Percentiles rank a stretch among this genome's conserved stretches.
phyloP scores from a whole-genome alignment of 352 stramenopile species.

The Phytophthora pisi region DNA sequence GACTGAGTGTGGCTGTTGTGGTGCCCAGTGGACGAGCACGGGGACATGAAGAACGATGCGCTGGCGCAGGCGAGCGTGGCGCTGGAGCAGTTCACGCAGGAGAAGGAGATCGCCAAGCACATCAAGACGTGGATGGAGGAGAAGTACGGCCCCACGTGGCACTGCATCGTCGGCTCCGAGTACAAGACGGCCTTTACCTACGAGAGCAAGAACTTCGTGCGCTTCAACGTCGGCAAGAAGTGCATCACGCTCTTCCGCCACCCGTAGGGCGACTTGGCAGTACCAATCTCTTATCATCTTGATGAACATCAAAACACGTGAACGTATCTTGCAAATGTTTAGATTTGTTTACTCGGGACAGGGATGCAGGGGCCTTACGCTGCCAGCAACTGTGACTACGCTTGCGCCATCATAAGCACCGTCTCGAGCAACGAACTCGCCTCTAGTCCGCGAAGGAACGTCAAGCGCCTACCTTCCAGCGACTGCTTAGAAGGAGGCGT shows the following conservation, averaged over 20 bases:
- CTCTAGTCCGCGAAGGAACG: slow-evolving; percentile 8
- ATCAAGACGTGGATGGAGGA: slow-evolving; percentile 79
- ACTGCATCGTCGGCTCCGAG: slow-evolving; percentile 78
- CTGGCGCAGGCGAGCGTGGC: slow-evolving; percentile 66
- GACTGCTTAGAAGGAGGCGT: slow-evolving; percentile 88
- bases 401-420: slow-evolving; percentile 16
- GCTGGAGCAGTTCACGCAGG: slow-evolving; percentile 78
- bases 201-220: slow-evolving; percentile 87
- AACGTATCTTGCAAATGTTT: slow-evolving; percentile 28
- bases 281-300: neutral
- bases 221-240: slow-evolving; percentile 87
- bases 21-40: slow-evolving; percentile 77
- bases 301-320: neutral
- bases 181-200: slow-evolving; percentile 48
- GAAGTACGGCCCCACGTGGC: slow-evolving; percentile 67
- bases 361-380: neutral
- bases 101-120: slow-evolving; percentile 84
- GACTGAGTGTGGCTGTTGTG: neutral
- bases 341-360: slow-evolving; percentile 19
- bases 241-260: slow-evolving; percentile 86
- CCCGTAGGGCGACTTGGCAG: slow-evolving; percentile 31
- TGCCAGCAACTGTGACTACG: neutral
- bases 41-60: slow-evolving; percentile 85
- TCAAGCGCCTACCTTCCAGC: slow-evolving; percentile 6
- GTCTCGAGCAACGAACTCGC: slow-evolving; percentile 2